Percentiles rank a stretch among this genome's conserved stretches.
These are phyloP conservation scores for Loxodes magnus DNA, from an alignment of 73 alveolate species.

Conservation along the genomic window DNA sequence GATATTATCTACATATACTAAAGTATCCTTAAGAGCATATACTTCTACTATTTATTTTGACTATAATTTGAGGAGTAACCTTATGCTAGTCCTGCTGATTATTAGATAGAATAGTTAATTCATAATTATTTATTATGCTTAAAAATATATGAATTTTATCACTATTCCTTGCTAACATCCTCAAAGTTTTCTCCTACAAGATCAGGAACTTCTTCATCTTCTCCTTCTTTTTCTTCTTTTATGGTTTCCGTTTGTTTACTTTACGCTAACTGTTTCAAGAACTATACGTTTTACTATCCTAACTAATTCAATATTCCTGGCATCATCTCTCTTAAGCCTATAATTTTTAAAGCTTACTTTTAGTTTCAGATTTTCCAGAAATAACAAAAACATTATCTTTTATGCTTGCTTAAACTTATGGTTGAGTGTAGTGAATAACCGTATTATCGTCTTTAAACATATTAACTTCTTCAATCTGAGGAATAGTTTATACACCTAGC, in stretches of 20 bases:
- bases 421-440: conserved; percentile 65
- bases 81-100: no score
- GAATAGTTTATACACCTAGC: conserved; percentile 59
- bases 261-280: conserved; percentile 42
- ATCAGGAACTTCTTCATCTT: conserved; percentile 51
- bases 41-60: no score
- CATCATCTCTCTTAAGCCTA: conserved; percentile 53
- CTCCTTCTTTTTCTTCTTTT: conserved; percentile 30
- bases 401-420: conserved; percentile 67
- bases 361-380: conserved; percentile 69
- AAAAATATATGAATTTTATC: no score
- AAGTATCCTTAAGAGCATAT: no score
- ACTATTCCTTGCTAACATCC: no score
- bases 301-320: conserved; percentile 73
- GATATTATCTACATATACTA: no score
- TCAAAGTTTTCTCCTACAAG: conserved; percentile 18
- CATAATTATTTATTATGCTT: no score
- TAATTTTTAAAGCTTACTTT: no score
- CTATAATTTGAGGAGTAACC: no score
- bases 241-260: conserved; percentile 25
- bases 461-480: conserved; percentile 72
- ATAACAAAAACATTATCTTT: conserved; percentile 72
- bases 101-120: no score
- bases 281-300: conserved; percentile 59
- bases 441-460: conserved; percentile 81